Evolutionary conservation across 2,329 filamentous ascomycete genomes (phyloP), one percentile per base, ranked within the genome.

Genomic region (Allantophomopsis lycopodina): DNA sequence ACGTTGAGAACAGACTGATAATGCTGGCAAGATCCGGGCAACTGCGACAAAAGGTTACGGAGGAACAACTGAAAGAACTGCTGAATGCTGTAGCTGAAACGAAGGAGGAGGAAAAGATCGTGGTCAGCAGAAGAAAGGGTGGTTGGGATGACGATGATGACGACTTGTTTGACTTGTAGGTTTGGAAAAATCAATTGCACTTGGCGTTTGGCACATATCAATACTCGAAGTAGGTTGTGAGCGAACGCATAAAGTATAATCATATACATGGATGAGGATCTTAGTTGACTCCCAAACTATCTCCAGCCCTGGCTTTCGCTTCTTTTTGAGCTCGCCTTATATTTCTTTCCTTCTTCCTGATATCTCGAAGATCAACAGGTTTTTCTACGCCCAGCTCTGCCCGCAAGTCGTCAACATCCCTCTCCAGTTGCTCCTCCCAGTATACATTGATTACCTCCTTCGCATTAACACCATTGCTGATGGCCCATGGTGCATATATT

Each of bases 371-470:
- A 60, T 96, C 87, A 7, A 88, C 85, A 30, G 91, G 91, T 55
- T 75, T 76, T 65, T 96, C 86, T 40, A 98, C 87, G 2, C 84
- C 79, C 50, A 98, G 57, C 55, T 87, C 71, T 4, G 54, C 59
- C 47, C 91, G 72, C 56, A 98, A 55, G 47, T 79, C 83, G 38
- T 76, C 70, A 18, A 94, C 84, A 59, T 94, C 80, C 42, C 77
- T 83, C 63, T 88, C 80, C 48, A 98, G 61, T 63, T 89, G 74
- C 65, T 96, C 86, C 62, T 98, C 91, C 91, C 91, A 98, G 56
- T 94, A 98, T 2, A 98, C 79, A 59, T 95, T 95, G 48, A 98
- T 88, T 28, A 96, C 67, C 54, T 94, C 84, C 52, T 82, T 76
- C 36, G 77, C 72, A 40, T 72, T 64, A 47, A 86, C 59, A 12